These are phyloP conservation scores for Fusarium sp. DNA, from an alignment of 2,329 filamentous ascomycete genomes.

Conservation along the genomic window DNA sequence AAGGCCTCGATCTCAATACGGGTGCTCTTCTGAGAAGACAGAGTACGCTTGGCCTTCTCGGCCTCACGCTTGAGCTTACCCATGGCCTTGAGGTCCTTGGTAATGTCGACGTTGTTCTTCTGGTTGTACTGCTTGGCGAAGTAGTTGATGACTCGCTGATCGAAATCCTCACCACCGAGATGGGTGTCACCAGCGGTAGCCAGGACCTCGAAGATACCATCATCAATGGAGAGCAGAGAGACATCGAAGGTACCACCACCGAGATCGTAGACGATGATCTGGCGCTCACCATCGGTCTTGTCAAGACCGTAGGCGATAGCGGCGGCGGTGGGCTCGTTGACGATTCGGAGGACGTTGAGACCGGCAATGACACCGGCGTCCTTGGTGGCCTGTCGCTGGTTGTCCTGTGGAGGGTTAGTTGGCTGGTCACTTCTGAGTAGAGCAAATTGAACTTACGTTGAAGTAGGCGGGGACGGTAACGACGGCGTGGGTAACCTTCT, in stretches of 20 bases:
- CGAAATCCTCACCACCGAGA: constrained; percentile 98
- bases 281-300: constrained; percentile 84
- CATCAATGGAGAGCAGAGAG: constrained; percentile 89
- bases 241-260: constrained; percentile 97
- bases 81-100: constrained; percentile 97
- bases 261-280: constrained; percentile 94
- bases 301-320: constrained; percentile 95
- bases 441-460: constrained; percentile 67
- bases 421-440: neutral
- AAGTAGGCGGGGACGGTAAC: constrained; percentile 98
- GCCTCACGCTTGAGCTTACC: constrained; percentile 99
- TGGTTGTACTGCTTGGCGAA: constrained; percentile 99
- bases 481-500: constrained; percentile 88
- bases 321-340: constrained; percentile 96
- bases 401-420: constrained; percentile 67
- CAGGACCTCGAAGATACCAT: constrained; percentile 94
- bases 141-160: constrained; percentile 96
- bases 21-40: constrained; percentile 93
- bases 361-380: constrained; percentile 93
- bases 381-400: constrained; percentile 96
- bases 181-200: constrained; percentile 97
- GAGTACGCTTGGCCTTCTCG: constrained; percentile 98
- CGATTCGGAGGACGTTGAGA: constrained; percentile 94
- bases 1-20: constrained; percentile 98
- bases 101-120: constrained; percentile 92